Conservation (phyloP, 164 flowering plant species). For the Aristolochia californica region DNA sequence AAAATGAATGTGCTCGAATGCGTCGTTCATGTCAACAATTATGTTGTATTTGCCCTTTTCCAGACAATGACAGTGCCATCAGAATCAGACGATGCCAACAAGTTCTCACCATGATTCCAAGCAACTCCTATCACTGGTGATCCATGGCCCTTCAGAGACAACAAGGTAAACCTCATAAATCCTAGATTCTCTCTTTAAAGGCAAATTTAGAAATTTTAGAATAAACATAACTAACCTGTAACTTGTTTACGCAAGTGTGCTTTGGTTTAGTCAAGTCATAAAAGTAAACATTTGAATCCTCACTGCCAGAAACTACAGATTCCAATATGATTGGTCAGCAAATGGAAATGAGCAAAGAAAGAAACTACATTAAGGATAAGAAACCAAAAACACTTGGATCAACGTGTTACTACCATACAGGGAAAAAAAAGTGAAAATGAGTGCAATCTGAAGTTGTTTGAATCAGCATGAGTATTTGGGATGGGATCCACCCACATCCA, state of each 20-base stretch:
- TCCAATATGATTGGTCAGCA: not conserved
- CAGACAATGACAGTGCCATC: conserved; percentile 92
- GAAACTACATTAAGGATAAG: too few relatives aligned
- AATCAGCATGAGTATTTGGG: too few relatives aligned
- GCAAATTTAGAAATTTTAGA: too few relatives aligned
- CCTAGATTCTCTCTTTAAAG: too few relatives aligned
- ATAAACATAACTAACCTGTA: conserved; percentile 46
- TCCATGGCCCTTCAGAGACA: conserved; percentile 75
- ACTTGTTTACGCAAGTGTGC: conserved; percentile 92
- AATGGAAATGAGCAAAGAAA: not conserved
- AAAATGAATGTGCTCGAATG: too few relatives aligned
- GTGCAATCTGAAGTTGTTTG: too few relatives aligned
- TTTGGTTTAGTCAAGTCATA: conserved; percentile 89
- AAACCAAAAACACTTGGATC: too few relatives aligned
- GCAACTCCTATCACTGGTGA: conserved; percentile 67
- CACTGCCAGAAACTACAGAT: conserved; percentile 80
- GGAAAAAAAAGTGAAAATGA: not conserved
- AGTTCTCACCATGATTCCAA: conserved; percentile 97
- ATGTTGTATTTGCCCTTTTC: conserved; percentile 68
- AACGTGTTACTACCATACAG: not conserved
- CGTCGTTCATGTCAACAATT: too few relatives aligned
- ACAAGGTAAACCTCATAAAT: too few relatives aligned
- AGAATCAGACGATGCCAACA: conserved; percentile 93
- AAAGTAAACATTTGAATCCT: conserved; percentile 94
- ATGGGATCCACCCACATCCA: too few relatives aligned